phyloP scores from a whole-genome alignment of 441 rosid genomes.

The Syzygium malaccense region DNA sequence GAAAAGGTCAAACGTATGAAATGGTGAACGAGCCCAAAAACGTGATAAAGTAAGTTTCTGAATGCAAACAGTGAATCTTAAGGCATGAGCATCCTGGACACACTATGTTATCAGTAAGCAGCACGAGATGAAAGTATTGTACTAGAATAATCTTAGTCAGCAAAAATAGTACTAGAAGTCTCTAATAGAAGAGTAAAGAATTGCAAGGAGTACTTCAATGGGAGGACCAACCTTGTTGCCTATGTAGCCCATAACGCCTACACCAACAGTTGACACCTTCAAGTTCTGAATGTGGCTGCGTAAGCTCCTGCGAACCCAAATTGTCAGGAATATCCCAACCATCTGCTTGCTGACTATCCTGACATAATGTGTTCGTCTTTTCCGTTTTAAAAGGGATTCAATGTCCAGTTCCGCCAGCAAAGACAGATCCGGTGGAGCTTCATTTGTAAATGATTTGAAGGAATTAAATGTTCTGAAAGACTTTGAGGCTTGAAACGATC shows the following conservation, averaged over 20 bases:
- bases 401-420: conserved; percentile 60
- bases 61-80: neutral
- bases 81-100: neutral
- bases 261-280: conserved; percentile 90
- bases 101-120: neutral
- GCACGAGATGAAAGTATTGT: neutral
- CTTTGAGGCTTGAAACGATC: conserved; percentile 41
- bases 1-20: neutral
- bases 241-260: conserved; percentile 94
- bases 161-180: neutral
- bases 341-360: conserved; percentile 92
- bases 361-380: conserved; percentile 62
- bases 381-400: conserved; percentile 57
- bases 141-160: neutral
- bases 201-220: neutral
- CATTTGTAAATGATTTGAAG: conserved; percentile 44
- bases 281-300: conserved; percentile 79
- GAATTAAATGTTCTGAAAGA: conserved; percentile 56
- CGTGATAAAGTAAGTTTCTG: neutral
- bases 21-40: neutral
- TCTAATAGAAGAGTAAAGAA: neutral
- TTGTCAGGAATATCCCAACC: conserved; percentile 84
- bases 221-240: conserved; percentile 72
- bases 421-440: conserved; percentile 29
- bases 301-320: conserved; percentile 88